Evolutionary conservation across 768 basidiomycete genomes (phyloP), one percentile per base, ranked within the genome.

Genomic region (Collybia sordida): DNA sequence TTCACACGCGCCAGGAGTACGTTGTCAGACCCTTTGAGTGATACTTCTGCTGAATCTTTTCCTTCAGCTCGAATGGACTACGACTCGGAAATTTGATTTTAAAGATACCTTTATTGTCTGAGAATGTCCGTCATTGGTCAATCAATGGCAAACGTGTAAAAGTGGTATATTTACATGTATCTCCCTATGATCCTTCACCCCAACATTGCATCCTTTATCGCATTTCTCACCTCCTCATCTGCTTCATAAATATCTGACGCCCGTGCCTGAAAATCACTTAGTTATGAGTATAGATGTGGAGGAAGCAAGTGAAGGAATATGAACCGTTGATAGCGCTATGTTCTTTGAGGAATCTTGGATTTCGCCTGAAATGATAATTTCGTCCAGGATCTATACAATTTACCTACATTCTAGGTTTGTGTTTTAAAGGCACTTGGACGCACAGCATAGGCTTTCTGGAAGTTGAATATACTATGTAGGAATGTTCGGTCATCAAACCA

Each of bases 371-470:
- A 97, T 88, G 57, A 98, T 83, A 37, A 98, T 77, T 66, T 98
- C 95, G 62, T 98, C 96, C 31, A 98, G 72, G 51, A 98, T 83
- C 88, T 90, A 39, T 37, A 55, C 27, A 28, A 9, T 27, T 12
- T 18, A 31, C 22, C 23, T 41, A 41, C 28, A 28, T 43, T 34
- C 38, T 41, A 22, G 34, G 17, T 5, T 15, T 6, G 28, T 27
- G 42, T 18, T 2, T 25, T 12, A 21, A 31, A 17, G 28, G n/a
- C 14, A 31, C 9, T 31, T 18, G 34, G n/a, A 64, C 68, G 24
- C 17, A 90, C 94, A 3, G 90, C 84, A 64, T 93, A 97, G 1
- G 95, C 96, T 66, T 93, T 91, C 64, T 98, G 90, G 65, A 98
- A 98, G 72, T 97, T 97, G 81, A 97, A 98, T 58, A 98, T 96